A percentile compares a stretch with the other conserved stretches of the same genome.
Conservation (phyloP, 208 protist genomes). For the Blechomonas ayalai region DNA sequence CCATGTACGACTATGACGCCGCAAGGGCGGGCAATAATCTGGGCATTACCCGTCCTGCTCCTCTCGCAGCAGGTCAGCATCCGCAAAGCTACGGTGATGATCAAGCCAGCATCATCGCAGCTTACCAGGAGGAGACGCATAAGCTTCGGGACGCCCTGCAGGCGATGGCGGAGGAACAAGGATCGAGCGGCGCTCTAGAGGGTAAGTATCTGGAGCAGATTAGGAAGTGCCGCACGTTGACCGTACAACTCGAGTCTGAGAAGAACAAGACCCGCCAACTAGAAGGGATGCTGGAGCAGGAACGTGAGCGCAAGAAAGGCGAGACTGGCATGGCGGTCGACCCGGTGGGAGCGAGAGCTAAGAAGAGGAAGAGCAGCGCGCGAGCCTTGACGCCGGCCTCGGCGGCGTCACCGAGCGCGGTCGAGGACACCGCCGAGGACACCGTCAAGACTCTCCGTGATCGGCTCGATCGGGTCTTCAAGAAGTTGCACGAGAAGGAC, state of each 20-base stretch:
- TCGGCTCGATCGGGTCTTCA: slow-evolving; percentile 39
- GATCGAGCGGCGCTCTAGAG: slow-evolving; percentile 33
- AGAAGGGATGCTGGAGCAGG: slow-evolving; percentile 13
- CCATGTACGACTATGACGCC: slow-evolving; percentile 5
- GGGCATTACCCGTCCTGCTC: too few relatives aligned
- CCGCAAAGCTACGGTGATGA: too few relatives aligned
- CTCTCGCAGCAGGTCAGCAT: too few relatives aligned
- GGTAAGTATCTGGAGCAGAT: slow-evolving; percentile 59
- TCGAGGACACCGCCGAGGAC: slow-evolving; percentile 5
- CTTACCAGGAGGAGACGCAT: slow-evolving; percentile 25
- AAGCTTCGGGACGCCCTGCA: slow-evolving; percentile 21
- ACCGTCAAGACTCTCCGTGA: slow-evolving; percentile 9
- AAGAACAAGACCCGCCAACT: slow-evolving; percentile 21
- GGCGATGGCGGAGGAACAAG: slow-evolving; percentile 5
- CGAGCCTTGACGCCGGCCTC: too few relatives aligned
- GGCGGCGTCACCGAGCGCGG: too few relatives aligned
- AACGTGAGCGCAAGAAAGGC: slow-evolving; percentile 6
- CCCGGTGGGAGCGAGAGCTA: background rate
- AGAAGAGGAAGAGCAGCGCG: slow-evolving; percentile 1
- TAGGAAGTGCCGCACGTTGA: slow-evolving; percentile 24
- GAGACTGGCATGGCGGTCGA: background rate
- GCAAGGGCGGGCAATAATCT: slow-evolving; percentile 1
- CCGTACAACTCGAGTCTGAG: slow-evolving; percentile 47
- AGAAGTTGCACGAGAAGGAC: slow-evolving; percentile 39
- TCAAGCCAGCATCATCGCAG: too few relatives aligned